These are phyloP conservation scores for Scedosporium boydii DNA, from an alignment of 2,329 filamentous ascomycete species.

Conservation along the genomic window DNA sequence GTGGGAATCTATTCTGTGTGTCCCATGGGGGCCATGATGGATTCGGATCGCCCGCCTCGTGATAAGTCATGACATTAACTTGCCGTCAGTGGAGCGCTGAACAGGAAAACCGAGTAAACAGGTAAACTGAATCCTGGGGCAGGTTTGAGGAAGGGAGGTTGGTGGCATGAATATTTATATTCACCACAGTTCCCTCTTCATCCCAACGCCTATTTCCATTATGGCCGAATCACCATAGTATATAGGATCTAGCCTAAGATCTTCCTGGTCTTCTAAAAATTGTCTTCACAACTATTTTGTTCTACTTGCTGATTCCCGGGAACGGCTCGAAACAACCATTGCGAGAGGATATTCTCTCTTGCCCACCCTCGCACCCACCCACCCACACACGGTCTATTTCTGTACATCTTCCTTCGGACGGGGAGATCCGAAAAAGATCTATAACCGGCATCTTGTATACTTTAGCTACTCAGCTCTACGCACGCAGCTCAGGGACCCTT, in stretches of 20 bases:
- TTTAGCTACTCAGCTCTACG: not conserved
- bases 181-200: not conserved
- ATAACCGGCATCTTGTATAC: not conserved
- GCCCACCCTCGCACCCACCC: not conserved
- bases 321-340: not conserved
- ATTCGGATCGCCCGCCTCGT: not conserved
- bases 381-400: not conserved
- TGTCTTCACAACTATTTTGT: not conserved
- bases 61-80: not conserved
- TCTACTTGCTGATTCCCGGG: not conserved
- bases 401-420: not conserved
- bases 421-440: constrained; percentile 1
- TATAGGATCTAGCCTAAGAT: not conserved
- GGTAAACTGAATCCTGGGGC: no score
- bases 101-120: no score
- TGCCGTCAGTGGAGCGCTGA: not conserved
- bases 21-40: not conserved
- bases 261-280: not conserved
- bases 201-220: not conserved
- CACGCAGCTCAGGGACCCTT: not conserved
- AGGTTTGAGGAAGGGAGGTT: not conserved
- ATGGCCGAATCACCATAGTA: not conserved
- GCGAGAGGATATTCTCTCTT: not conserved
- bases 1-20: not conserved
- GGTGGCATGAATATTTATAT: not conserved